Conservation (phyloP, 371 early-diverging fungal genomes). For the Mucor piriformis region DNA sequence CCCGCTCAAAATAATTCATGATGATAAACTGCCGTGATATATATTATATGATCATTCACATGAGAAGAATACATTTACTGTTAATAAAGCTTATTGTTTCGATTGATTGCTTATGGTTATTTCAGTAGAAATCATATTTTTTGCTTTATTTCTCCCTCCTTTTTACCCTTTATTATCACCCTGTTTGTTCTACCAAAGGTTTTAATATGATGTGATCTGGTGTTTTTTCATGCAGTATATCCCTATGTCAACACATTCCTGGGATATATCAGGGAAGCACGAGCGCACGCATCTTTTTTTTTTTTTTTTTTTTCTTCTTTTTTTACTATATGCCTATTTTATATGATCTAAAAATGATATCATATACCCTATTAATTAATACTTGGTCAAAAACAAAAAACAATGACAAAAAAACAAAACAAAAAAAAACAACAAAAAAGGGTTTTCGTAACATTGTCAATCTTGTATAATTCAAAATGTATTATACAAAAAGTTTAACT, state of each 20-base stretch:
- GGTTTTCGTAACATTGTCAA: no score
- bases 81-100: background rate
- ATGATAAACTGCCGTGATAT: background rate
- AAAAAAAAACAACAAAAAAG: background rate
- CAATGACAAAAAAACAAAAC: background rate
- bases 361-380: background rate
- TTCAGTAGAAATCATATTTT: background rate
- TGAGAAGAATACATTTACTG: background rate
- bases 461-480: background rate
- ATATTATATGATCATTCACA: background rate
- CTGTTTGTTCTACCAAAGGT: background rate
- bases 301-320: background rate
- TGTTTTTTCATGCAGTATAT: constrained; percentile 6
- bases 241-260: constrained; percentile 25
- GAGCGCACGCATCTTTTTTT: constrained; percentile 20
- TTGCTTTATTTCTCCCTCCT: constrained; percentile 1
- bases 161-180: background rate
- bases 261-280: constrained; percentile 24
- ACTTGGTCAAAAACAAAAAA: no score
- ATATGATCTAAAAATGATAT: background rate
- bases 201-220: constrained; percentile 6
- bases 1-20: background rate
- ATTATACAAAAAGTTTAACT: background rate
- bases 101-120: background rate
- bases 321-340: background rate